Base-by-base conservation (phyloP, 2,329 filamentous ascomycete species). In the Trichophyton schoenleinii region DNA sequence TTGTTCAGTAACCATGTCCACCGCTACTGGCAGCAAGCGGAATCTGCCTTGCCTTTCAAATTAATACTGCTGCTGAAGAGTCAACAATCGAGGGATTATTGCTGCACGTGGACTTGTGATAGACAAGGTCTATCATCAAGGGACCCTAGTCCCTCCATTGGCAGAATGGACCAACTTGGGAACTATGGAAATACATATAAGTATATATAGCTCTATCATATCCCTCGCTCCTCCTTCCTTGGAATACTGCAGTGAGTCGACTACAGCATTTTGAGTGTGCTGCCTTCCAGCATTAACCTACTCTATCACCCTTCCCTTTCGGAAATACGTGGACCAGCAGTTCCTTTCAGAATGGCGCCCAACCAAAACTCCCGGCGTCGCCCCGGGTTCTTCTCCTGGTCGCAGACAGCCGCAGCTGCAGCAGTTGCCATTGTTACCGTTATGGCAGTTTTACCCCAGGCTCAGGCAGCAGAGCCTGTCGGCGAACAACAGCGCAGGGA, bases 371-470 rank as follows among this genome's bases (percentile, higher is more conserved):
- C 81, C 70, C 87, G 84, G 83, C 83, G 87, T 64, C 89, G 96
- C 71, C 73, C 88, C 59, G 82, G 86, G 28, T 77, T 95, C 64
- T 91, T 96, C 70, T 75, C 82, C 57, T 96, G 91, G 91, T 90
- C 91, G 3, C 74, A 94, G 15, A 68, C 92, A 25, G 90, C 91
- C n/a, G 95, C 91, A 0, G 83, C 86, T 4, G 83, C 83, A 53
- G 85, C 95, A 58, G 84, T 96, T 66, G 77, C 95, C 34, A 80
- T 96, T 20, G 88, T 88, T 2, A 87, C 92, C n/a, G 75, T 88
- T 7, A 55, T 55, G 52, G 28, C 52, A 6, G 31, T 20, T 15
- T 18, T 55, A 8, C 52, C 52, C 13, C 52, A 55, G 28, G 52
- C n/a, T 15, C 87, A 89, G 70, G 89, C 95, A 73, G 81, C 84